Evolutionary conservation across 148 eudicot species (phyloP).

Genomic region (Fagopyrum tataricum): DNA sequence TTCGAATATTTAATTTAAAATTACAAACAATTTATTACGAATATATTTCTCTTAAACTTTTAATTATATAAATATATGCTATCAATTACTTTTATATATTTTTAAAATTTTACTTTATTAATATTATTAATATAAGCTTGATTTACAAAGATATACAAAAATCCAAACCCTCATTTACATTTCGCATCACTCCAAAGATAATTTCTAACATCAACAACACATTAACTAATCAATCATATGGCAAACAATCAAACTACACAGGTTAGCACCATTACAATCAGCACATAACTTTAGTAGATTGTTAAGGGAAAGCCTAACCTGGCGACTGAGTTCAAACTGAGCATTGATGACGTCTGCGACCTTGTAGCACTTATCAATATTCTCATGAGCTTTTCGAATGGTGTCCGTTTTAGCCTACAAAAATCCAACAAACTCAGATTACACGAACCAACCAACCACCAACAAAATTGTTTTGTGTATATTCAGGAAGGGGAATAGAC

Average conservation of each 20-base stretch:
- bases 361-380: constrained; percentile 82
- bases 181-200: neutral
- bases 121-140: too few species aligned
- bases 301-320: constrained; percentile 30
- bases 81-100: too few species aligned
- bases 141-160: too few species aligned
- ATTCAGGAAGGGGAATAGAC: constrained; percentile 18
- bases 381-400: constrained; percentile 78
- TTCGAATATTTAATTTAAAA: too few species aligned
- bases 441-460: constrained; percentile 12
- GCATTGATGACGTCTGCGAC: constrained; percentile 72
- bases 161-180: too few species aligned
- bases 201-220: neutral
- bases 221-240: neutral
- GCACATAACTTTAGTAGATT: too few species aligned
- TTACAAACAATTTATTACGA: too few species aligned
- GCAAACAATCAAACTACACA: neutral
- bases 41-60: too few species aligned
- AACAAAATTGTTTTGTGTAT: neutral
- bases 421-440: neutral
- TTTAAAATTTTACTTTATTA: too few species aligned
- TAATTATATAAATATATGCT: too few species aligned
- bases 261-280: neutral
- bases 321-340: constrained; percentile 79
- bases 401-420: constrained; percentile 74